Evolutionary conservation across 2,329 filamentous ascomycete species (phyloP).

Genomic region (Corynespora cassiicola): DNA sequence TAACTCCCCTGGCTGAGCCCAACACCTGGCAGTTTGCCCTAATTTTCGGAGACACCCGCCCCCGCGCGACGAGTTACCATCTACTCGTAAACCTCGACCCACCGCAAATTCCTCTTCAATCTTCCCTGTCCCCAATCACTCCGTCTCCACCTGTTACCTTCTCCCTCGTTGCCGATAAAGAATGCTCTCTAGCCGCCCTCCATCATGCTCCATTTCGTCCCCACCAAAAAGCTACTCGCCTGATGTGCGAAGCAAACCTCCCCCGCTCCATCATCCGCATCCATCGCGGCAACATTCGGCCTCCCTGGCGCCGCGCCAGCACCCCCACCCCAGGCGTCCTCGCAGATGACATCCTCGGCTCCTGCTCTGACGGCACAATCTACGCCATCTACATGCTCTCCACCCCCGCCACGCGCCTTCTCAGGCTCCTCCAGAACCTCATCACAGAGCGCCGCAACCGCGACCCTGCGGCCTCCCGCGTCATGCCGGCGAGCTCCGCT

Average conservation of each 20-base stretch:
- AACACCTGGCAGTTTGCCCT: no score
- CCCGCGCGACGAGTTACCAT: constrained; percentile 33
- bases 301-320: constrained; percentile 39
- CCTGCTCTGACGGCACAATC: constrained; percentile 59
- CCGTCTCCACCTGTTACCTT: not conserved
- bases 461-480: constrained; percentile 18
- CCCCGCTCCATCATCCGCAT: constrained; percentile 55
- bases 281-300: constrained; percentile 54
- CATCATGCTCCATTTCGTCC: constrained; percentile 25
- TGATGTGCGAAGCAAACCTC: constrained; percentile 51
- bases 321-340: constrained; percentile 45
- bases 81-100: no score
- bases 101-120: no score
- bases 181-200: constrained; percentile 36
- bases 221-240: constrained; percentile 31
- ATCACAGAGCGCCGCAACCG: constrained; percentile 28
- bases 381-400: constrained; percentile 69
- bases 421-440: constrained; percentile 77
- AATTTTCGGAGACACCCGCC: constrained; percentile 37
- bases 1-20: no score
- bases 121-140: no score
- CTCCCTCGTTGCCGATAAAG: constrained; percentile 40
- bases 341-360: constrained; percentile 56
- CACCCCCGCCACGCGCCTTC: constrained; percentile 67
- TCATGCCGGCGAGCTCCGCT: constrained; percentile 16